These are phyloP conservation scores for Syncephalis plumigaleata DNA, from an alignment of 371 early-diverging fungal genomes.

Conservation along the genomic window DNA sequence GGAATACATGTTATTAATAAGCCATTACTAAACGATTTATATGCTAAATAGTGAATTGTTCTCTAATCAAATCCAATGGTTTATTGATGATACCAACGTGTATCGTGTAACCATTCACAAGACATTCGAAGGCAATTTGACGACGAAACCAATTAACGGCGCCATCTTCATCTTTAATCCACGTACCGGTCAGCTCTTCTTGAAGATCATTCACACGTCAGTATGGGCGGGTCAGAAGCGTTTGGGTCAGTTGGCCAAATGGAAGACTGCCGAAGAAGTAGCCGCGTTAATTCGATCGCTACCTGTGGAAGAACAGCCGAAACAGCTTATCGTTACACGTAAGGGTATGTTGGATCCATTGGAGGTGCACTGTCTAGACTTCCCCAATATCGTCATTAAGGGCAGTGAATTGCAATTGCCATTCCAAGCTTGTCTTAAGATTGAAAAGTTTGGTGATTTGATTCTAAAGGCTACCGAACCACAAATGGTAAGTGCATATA, in stretches of 20 bases:
- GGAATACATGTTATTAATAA: too few species aligned
- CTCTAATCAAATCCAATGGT: conserved; percentile 97
- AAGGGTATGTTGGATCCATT: conserved; percentile 99
- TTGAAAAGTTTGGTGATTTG: conserved; percentile 96
- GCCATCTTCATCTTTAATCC: conserved; percentile 98
- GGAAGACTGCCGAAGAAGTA: conserved; percentile 99
- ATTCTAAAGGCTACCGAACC: conserved; percentile 95
- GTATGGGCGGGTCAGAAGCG: conserved; percentile 99
- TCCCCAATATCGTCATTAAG: conserved; percentile 97
- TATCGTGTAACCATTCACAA: conserved; percentile 99
- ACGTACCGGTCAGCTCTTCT: conserved; percentile 93
- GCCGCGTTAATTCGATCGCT: conserved; percentile 96
- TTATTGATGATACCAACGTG: conserved; percentile 97
- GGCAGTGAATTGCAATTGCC: conserved; percentile 92
- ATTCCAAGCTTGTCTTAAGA: conserved; percentile 93
- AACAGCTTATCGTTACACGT: conserved; percentile 95
- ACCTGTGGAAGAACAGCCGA: conserved; percentile 97
- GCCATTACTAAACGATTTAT: too few species aligned
- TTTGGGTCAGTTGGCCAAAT: conserved; percentile 94
- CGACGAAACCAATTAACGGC: conserved; percentile 96
- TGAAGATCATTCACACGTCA: conserved; percentile 97
- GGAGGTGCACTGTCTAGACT: conserved; percentile 87
- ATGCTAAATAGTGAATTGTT: conserved; percentile 51
- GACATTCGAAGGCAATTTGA: conserved; percentile 97
- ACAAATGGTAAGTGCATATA: conserved; percentile 50